phyloP scores from a whole-genome alignment of 352 stramenopile species.

The Phytophthora palmivora region DNA sequence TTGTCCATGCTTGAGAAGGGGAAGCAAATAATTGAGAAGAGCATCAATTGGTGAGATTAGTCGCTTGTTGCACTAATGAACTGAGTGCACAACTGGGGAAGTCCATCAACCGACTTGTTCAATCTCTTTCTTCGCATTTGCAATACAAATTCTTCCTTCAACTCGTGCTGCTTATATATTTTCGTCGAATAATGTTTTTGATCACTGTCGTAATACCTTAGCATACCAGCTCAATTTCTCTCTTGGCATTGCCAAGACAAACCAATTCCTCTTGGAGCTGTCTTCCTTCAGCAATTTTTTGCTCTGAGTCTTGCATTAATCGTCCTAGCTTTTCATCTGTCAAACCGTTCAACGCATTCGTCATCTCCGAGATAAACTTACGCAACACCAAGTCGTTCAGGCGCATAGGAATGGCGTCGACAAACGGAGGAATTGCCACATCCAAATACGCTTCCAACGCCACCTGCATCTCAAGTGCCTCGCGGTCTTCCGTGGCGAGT shows the following conservation, averaged over 20 bases:
- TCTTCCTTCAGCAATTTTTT: slow-evolving; percentile 27
- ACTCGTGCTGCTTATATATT: no score
- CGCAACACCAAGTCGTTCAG: slow-evolving; percentile 43
- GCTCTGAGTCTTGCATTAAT: slow-evolving; percentile 45
- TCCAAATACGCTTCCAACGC: slow-evolving; percentile 43
- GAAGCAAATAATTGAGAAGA: slow-evolving; percentile 30
- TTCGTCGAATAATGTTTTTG: no score
- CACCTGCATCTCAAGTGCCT: slow-evolving; percentile 44
- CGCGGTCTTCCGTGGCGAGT: slow-evolving; percentile 30
- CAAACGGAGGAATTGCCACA: slow-evolving; percentile 42
- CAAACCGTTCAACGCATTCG: slow-evolving; percentile 33
- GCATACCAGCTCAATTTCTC: slow-evolving; percentile 44
- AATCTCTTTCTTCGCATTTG: no score
- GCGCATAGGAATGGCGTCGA: slow-evolving; percentile 44
- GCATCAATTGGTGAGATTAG: slow-evolving; percentile 5
- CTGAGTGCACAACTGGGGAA: no score
- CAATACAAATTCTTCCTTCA: no score
- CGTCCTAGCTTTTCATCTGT: slow-evolving; percentile 45
- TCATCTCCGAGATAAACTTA: slow-evolving; percentile 40
- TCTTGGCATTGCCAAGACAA: slow-evolving; percentile 40
- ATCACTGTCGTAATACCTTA: slow-evolving; percentile 1
- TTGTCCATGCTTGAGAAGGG: slow-evolving; percentile 30
- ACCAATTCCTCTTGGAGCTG: slow-evolving; percentile 37
- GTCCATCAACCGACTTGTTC: no score
- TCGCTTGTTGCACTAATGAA: no score